Conservation (phyloP, 805 yeast species). For the Komagataella pastoris region DNA sequence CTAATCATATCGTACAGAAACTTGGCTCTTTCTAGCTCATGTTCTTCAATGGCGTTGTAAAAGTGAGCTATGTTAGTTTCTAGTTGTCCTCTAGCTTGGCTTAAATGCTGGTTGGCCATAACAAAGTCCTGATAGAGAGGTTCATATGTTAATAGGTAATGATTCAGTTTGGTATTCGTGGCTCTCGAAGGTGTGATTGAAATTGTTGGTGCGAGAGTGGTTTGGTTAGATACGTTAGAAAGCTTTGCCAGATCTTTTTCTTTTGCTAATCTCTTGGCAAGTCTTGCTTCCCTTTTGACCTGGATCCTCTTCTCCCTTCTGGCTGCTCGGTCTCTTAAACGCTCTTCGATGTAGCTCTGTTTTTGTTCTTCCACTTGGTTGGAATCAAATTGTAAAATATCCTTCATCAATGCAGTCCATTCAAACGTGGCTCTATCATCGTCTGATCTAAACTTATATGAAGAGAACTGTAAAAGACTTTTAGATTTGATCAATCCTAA, state of each 20-base stretch:
- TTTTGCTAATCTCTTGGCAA: background rate
- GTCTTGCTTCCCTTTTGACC: background rate
- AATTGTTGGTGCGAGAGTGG: background rate
- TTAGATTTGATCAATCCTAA: constrained; percentile 6
- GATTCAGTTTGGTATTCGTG: background rate
- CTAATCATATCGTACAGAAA: background rate
- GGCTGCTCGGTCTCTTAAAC: background rate
- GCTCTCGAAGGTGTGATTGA: background rate
- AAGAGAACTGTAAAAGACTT: background rate
- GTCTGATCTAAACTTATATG: constrained; percentile 8
- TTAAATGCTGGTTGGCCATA: background rate
- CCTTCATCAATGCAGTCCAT: constrained; percentile 3
- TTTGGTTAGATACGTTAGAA: background rate
- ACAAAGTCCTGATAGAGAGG: background rate
- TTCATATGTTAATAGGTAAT: background rate
- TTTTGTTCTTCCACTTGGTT: background rate
- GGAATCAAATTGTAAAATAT: background rate
- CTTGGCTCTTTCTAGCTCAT: background rate
- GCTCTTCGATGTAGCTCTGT: background rate
- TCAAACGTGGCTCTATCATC: constrained; percentile 6
- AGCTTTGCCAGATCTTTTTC: background rate
- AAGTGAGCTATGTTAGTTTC: background rate
- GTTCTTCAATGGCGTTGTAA: background rate
- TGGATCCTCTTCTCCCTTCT: background rate
- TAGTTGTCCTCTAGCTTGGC: background rate